A percentile compares a stretch with the other conserved stretches of the same genome.
Conservation (phyloP, 345 rosid genomes). For the Euphorbia lathyris region DNA sequence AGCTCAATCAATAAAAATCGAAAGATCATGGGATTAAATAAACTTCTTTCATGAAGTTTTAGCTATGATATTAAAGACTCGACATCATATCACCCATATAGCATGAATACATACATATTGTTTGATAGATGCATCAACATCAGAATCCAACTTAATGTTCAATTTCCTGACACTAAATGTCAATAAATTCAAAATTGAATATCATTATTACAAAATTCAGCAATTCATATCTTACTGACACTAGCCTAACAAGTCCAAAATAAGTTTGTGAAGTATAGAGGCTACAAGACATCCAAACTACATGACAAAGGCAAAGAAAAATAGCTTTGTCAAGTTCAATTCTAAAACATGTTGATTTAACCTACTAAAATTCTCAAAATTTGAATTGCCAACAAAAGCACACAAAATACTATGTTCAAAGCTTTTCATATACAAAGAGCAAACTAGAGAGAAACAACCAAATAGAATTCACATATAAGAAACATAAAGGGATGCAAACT, state of each 20-base stretch:
- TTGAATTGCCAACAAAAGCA: background rate
- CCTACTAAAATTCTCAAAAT: background rate
- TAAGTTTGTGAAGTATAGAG: background rate
- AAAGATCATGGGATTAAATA: too few species aligned
- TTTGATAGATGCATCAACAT: background rate
- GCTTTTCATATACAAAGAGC: background rate
- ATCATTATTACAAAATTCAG: background rate
- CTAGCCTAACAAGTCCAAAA: background rate
- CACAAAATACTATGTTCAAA: background rate
- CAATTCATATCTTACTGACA: too few species aligned
- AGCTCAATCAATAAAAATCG: too few species aligned
- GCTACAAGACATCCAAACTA: background rate
- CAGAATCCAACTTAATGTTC: background rate
- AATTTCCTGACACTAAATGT: background rate
- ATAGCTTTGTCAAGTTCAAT: background rate
- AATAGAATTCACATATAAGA: background rate
- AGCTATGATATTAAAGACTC: background rate
- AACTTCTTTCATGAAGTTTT: too few species aligned
- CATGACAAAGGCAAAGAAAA: slow-evolving; percentile 1
- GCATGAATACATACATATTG: background rate
- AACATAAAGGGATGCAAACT: background rate
- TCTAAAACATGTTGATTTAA: background rate
- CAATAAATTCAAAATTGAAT: background rate
- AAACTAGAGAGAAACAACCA: background rate
- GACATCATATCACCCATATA: background rate